Evolutionary conservation across 805 yeast species (phyloP), one percentile per base, ranked within the genome.

Genomic region (Saccharomycopsis oosterbeekiorum): DNA sequence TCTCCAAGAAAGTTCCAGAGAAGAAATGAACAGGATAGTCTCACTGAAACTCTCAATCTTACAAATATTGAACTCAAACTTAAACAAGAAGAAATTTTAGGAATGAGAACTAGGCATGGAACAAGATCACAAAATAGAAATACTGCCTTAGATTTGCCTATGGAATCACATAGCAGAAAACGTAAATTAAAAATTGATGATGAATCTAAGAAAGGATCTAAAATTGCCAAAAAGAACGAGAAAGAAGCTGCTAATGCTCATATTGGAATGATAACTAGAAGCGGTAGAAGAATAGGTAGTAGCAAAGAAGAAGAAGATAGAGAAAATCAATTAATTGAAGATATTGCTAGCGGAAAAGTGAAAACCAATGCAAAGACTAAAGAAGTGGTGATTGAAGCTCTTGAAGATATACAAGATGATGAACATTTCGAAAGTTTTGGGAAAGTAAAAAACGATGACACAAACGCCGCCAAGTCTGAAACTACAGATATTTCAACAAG

Each of bases 261-360:
- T 24, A 47, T 47, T 9, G 37, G 60, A n/a, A 26, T 21, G 40
- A 26, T 21, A 58, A 39, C 29, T 24, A 15, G 60, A 14, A 37
- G 55, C 9, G 59, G 47, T 26, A 8, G 50, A 43, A 29, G 55
- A 57, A 47, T 41, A 21, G 40, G 50, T 4, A 34, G 53, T 21
- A 47, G 53, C 26, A 57, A 57, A 34, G 59, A 57, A 36, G 47
- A 56, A 34, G 53, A 56, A 19, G 55, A 34, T 15, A 36, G 55
- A 15, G 53, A 57, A 57, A 43, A 39, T 15, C 40, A 34, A 42
- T 26, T 39, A 43, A 29, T 42, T 2, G 59, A 57, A 42, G 53
- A 56, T n/a, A 39, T 41, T 40, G 53, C 47, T n/a, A 24, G 29
- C 3, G 42, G 56, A 17, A 54, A 54, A 15, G 56, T 54, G 4